These are phyloP conservation scores for Clarireedia paspali DNA, from an alignment of 2,329 filamentous ascomycete species.

Conservation along the genomic window DNA sequence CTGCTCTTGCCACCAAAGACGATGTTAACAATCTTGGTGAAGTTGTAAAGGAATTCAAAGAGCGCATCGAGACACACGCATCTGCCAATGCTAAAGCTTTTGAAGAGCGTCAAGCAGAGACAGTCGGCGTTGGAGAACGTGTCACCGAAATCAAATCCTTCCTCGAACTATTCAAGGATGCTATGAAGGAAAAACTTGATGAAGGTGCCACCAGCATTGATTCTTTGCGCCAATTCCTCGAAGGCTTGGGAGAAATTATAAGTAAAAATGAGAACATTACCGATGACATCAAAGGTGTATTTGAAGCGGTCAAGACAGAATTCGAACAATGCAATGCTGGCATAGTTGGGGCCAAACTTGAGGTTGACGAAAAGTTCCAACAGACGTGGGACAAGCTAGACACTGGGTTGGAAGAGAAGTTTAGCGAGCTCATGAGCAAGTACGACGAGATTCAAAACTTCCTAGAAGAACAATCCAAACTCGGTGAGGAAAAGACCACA, in stretches of 20 bases:
- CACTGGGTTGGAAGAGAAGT: slow-evolving; percentile 53
- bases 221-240: slow-evolving; percentile 61
- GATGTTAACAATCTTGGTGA: slow-evolving; percentile 64
- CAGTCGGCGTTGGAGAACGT: slow-evolving; percentile 67
- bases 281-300: slow-evolving; percentile 63
- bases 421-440: slow-evolving; percentile 73
- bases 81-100: slow-evolving; percentile 71
- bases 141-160: slow-evolving; percentile 72
- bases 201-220: slow-evolving; percentile 68
- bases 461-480: slow-evolving; percentile 65
- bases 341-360: slow-evolving; percentile 74
- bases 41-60: slow-evolving; percentile 66
- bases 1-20: slow-evolving; percentile 65
- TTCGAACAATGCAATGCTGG: slow-evolving; percentile 80
- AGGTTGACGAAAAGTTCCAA: slow-evolving; percentile 71
- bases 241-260: slow-evolving; percentile 57
- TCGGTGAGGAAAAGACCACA: slow-evolving; percentile 64
- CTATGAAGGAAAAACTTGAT: slow-evolving; percentile 68
- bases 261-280: slow-evolving; percentile 48
- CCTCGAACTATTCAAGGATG: slow-evolving; percentile 69
- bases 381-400: slow-evolving; percentile 46
- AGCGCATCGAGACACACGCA: slow-evolving; percentile 58
- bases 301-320: slow-evolving; percentile 70
- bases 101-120: slow-evolving; percentile 78
- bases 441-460: slow-evolving; percentile 78